These are phyloP conservation scores for Colletotrichum lentis DNA, from an alignment of 2,329 filamentous ascomycete genomes.

Conservation along the genomic window DNA sequence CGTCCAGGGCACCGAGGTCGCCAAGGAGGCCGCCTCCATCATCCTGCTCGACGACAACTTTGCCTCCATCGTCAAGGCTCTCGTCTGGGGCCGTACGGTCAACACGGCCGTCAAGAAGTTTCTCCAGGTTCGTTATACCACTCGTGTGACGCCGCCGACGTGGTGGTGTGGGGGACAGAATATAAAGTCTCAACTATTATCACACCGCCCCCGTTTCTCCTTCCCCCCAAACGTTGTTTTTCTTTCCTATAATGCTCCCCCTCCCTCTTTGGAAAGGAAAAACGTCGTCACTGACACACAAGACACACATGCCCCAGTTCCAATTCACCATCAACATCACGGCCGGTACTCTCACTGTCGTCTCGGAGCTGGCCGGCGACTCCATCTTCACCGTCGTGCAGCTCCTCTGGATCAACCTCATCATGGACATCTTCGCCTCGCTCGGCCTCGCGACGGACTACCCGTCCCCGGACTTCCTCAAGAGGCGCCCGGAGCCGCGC, in stretches of 20 bases:
- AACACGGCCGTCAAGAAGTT: constrained; percentile 72
- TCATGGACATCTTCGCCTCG: constrained; percentile 68
- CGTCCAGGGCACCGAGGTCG: constrained; percentile 67
- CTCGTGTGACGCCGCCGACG: no score
- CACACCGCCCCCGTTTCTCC: no score
- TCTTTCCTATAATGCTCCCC: no score
- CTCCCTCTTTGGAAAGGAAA: no score
- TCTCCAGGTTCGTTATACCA: constrained; percentile 58
- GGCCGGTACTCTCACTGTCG: constrained; percentile 65
- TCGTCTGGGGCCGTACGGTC: constrained; percentile 69
- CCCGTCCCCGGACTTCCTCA: constrained; percentile 48
- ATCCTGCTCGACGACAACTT: constrained; percentile 71
- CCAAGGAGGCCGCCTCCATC: constrained; percentile 69
- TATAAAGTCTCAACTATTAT: no score
- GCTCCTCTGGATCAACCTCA: constrained; percentile 68
- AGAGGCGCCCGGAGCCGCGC: constrained; percentile 44
- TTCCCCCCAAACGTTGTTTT: no score
- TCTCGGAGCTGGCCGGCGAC: constrained; percentile 62
- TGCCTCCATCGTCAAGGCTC: constrained; percentile 65
- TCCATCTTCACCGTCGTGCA: constrained; percentile 66
- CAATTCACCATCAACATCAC: constrained; percentile 70
- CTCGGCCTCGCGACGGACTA: constrained; percentile 57
- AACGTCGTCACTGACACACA: no score
- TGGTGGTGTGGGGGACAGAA: no score
- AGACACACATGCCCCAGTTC: constrained; percentile 50